Evolutionary conservation across 2,329 filamentous ascomycete genomes (phyloP), one percentile per base, ranked within the genome.

Genomic region (Domatiomyces catenatus): DNA sequence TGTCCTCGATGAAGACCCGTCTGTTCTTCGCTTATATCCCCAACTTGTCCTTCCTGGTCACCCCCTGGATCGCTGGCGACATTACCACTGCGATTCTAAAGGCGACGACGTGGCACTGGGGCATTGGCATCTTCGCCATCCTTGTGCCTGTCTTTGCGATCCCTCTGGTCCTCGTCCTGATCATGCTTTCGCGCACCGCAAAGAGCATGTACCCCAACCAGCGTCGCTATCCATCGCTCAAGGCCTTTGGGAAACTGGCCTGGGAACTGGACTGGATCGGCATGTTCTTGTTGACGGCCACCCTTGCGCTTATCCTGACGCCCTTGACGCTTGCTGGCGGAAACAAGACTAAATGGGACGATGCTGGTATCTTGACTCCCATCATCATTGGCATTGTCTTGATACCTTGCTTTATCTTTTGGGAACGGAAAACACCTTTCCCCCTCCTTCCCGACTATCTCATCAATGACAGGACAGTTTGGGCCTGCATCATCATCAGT

Each of bases 21-120:
- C 67, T 83, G 8, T 67, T 83, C 56, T 81, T 81, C 66, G 78
- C 75, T 43, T 82, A 79, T 59, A 65, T 82, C 8, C 76, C 77
- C 0, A 73, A 74, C 0, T 60, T 72, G 2, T 76, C 77, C 0
- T 80, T 77, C 57, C 59, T 80, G 42, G 67, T 78, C 61, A 81
- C 80, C 58, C 77, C 77, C 0, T 82, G 78, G 78, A 69, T 81
- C 8, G 75, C 74, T 52, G 79, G 78, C 12, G 71, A 75, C 53
- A 64, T 82, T 45, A 71, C 74, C 0, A 61, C 63, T 0, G 69
- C 73, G 0, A 74, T 80, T 1, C 58, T 80, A 15, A 55, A 50
- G 0, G 60, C 59, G 1, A 74, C 73, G 0, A 71, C 66, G 1
- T 82, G 79, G 79, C 65, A 71, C 48, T 80, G 77, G 76, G 79